Percentiles rank a stretch among this genome's conserved stretches.
Conservation (phyloP, 2,329 filamentous ascomycete genomes). For the Penicillium sclerotiorum region DNA sequence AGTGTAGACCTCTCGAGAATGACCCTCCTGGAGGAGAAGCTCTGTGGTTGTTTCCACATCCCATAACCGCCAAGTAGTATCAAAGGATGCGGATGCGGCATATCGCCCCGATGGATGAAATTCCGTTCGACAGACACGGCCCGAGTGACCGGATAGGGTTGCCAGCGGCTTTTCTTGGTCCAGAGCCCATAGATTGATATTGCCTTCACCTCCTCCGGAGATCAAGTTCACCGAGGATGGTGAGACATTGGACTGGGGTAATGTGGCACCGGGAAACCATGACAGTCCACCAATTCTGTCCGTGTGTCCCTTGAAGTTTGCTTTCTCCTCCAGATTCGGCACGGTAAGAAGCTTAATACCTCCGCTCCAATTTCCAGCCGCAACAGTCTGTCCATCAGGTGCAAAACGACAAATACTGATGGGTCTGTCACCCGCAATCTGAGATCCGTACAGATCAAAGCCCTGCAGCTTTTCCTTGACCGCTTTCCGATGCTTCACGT, state of each 20-base stretch:
- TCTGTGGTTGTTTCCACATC: constrained; percentile 85
- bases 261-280: constrained; percentile 83
- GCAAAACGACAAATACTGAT: constrained; percentile 91
- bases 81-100: constrained; percentile 89
- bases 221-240: constrained; percentile 78
- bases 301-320: constrained; percentile 77
- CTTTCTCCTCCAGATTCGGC: constrained; percentile 77
- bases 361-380: constrained; percentile 91
- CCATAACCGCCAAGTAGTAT: constrained; percentile 97
- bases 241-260: constrained; percentile 71
- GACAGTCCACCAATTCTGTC: constrained; percentile 87
- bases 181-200: constrained; percentile 88
- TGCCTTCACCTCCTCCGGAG: constrained; percentile 84
- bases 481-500: constrained; percentile 88
- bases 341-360: constrained; percentile 84
- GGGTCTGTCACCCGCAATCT: constrained; percentile 87
- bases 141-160: constrained; percentile 79
- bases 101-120: constrained; percentile 92
- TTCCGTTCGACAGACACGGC: constrained; percentile 86
- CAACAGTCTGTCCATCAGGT: constrained; percentile 79
- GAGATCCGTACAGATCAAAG: constrained; percentile 91
- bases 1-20: constrained; percentile 89
- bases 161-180: constrained; percentile 81
- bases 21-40: constrained; percentile 86
- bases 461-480: constrained; percentile 79